Percentiles rank a stretch among this genome's conserved stretches.
phyloP scores from a whole-genome alignment of 2,329 filamentous ascomycete genomes.

The Ceratocystis eucalypticola region DNA sequence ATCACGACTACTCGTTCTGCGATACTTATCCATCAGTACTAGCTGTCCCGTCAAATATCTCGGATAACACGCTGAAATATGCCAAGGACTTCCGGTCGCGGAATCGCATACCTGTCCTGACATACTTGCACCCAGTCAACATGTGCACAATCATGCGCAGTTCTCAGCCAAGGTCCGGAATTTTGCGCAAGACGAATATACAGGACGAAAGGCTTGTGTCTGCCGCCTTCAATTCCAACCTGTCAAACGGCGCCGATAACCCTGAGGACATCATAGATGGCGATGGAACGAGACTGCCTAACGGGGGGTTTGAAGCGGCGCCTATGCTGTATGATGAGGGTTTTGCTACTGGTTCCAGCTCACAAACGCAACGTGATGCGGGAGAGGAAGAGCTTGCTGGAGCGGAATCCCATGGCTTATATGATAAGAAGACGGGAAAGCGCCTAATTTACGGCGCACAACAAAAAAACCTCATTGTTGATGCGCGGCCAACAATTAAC shows the following conservation, averaged over 20 bases:
- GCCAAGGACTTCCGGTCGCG: constrained; percentile 80
- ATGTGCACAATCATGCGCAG: constrained; percentile 94
- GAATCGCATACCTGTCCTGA: constrained; percentile 73
- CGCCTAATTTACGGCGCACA: constrained; percentile 76
- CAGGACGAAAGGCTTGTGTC: constrained; percentile 91
- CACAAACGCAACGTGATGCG: constrained; percentile 2
- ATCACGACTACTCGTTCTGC: constrained; percentile 79
- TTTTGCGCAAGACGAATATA: constrained; percentile 76
- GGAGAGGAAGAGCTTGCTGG: constrained; percentile 17
- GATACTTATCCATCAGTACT: constrained; percentile 81
- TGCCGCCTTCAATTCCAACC: constrained; percentile 72
- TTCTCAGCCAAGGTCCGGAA: constrained; percentile 79
- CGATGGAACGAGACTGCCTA: not conserved
- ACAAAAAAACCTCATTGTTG: constrained; percentile 86
- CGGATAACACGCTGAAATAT: constrained; percentile 94
- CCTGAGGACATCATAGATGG: not conserved
- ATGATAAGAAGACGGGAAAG: constrained; percentile 47
- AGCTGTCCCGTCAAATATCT: constrained; percentile 75
- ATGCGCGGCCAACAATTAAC: constrained; percentile 87
- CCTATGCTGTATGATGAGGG: not conserved
- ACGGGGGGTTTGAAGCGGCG: constrained; percentile 5
- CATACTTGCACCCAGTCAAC: constrained; percentile 92
- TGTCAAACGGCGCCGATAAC: constrained; percentile 25
- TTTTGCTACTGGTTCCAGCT: not conserved
- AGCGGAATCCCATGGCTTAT: constrained; percentile 27